Evolutionary conservation across 2,329 filamentous ascomycete genomes (phyloP), one percentile per base, ranked within the genome.

Genomic region (Sporothrix pallida): DNA sequence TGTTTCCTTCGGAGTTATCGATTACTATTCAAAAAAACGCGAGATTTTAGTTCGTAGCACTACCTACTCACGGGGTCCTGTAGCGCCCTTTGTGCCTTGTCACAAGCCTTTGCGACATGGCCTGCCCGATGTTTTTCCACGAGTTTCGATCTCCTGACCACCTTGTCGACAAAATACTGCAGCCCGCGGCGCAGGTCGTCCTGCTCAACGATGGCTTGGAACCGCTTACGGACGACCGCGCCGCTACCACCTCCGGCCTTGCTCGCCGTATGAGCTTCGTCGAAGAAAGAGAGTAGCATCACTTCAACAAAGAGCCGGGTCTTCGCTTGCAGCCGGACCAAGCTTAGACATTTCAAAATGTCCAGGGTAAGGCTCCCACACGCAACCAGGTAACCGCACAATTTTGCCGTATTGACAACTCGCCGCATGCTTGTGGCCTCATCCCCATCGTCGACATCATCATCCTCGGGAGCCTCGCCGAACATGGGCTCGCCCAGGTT

Each of bases 401-500:
- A 83, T 76, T 83, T 87, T 12, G 86, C 87, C 63, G 87, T 83
- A 74, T 89, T 87, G 73, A 84, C 83, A 5, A 89, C 79, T 44
- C 87, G 84, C 17, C 83, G 81, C 74, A 86, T 81, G 42, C 90
- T 89, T 76, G 84, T 81, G 13, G 81, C 81, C 72, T 84, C 81
- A 62, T 83, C 82, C 2, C 84, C 83, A 15, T 77, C 76, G 37
- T 83, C 82, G 4, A 87, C 87, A 13, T 85, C 85, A 8, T 84
- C 83, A 31, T 87, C 85, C 1, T 89, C 88, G 6, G 90, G 85
- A 17, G 87, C 87, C 54, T 90, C 90, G 6, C 89, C 90, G 62
- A 92, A 91, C 50, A 92, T 88, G 2, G 87, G 88, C 81, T 97
- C 95, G n/a, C 94, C 95, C 82, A 98, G 89, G 50, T 90, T 87